Percentiles rank a stretch among this genome's conserved stretches.
phyloP scores from a whole-genome alignment of 352 stramenopile genomes.

The Phytophthora pseudosyringae region DNA sequence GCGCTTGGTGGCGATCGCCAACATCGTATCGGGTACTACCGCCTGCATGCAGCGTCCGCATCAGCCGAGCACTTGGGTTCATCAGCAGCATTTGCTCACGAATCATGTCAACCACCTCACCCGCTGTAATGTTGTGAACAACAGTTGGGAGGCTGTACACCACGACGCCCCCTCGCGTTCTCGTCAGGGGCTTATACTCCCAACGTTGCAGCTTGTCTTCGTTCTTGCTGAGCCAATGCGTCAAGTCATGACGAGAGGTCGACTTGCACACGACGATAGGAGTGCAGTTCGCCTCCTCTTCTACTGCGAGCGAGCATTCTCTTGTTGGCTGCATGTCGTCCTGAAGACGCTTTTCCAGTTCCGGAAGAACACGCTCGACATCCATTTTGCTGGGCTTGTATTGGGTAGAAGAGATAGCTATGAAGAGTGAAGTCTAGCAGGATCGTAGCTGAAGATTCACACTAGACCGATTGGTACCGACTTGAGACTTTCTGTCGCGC shows the following conservation, averaged over 20 bases:
- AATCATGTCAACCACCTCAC: constrained; percentile 10
- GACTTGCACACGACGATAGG: constrained; percentile 29
- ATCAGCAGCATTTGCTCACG: constrained; percentile 3
- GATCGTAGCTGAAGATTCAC: too few species aligned
- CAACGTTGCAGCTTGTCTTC: constrained; percentile 21
- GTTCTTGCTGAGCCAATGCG: constrained; percentile 12
- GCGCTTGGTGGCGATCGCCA: constrained; percentile 21
- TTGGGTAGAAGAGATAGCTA: too few species aligned
- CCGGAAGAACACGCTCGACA: neutral
- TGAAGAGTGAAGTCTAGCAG: too few species aligned
- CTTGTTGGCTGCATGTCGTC: neutral
- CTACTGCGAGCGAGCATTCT: neutral
- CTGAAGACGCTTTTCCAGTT: neutral
- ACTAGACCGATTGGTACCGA: too few species aligned
- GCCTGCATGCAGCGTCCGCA: constrained; percentile 6
- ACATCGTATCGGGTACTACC: constrained; percentile 9
- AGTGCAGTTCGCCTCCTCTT: constrained; percentile 1
- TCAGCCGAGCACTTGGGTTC: neutral
- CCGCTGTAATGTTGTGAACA: constrained; percentile 6
- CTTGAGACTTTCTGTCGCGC: too few species aligned
- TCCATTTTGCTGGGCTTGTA: neutral
- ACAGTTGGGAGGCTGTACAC: constrained; percentile 10
- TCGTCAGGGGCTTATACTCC: constrained; percentile 25
- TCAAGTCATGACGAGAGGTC: constrained; percentile 17
- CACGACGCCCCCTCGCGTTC: constrained; percentile 5